phyloP scores from a whole-genome alignment of 768 basidiomycete genomes.

The Phlebiopsis flavidoalba region DNA sequence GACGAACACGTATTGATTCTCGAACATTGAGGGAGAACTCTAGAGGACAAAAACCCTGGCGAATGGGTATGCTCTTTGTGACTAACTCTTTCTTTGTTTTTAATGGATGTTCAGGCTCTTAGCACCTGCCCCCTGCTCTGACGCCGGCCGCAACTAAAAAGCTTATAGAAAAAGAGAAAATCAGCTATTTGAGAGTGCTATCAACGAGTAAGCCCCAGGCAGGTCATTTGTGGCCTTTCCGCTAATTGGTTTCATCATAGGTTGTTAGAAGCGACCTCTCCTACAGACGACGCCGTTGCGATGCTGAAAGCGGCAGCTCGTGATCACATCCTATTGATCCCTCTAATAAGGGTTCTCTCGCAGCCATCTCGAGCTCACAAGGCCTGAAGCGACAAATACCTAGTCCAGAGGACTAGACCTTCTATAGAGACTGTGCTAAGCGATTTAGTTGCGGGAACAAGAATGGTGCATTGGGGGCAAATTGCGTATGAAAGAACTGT shows the following conservation, averaged over 20 bases:
- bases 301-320: slow-evolving; percentile 63
- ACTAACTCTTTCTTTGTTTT: neutral
- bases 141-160: slow-evolving; percentile 59
- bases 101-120: slow-evolving; percentile 13
- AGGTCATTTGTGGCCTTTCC: neutral
- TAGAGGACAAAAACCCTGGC: slow-evolving; percentile 25
- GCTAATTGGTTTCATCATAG: slow-evolving; percentile 28
- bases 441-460: slow-evolving; percentile 50
- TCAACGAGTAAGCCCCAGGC: slow-evolving; percentile 49
- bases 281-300: slow-evolving; percentile 53
- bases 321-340: slow-evolving; percentile 67
- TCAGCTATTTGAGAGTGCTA: slow-evolving; percentile 53
- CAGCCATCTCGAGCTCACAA: slow-evolving; percentile 3
- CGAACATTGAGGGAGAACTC: slow-evolving; percentile 47
- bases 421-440: slow-evolving; percentile 53
- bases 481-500: slow-evolving; percentile 54
- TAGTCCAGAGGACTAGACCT: slow-evolving; percentile 45
- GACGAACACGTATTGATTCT: slow-evolving; percentile 47
- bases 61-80: slow-evolving; percentile 18
- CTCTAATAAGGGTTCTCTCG: slow-evolving; percentile 1
- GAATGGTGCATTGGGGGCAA: slow-evolving; percentile 68
- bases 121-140: slow-evolving; percentile 35
- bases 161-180: slow-evolving; percentile 70
- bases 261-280: slow-evolving; percentile 48
- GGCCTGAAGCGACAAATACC: slow-evolving; percentile 26